Base-by-base conservation (phyloP, 805 yeast genomes). In the Candida incommunis region DNA sequence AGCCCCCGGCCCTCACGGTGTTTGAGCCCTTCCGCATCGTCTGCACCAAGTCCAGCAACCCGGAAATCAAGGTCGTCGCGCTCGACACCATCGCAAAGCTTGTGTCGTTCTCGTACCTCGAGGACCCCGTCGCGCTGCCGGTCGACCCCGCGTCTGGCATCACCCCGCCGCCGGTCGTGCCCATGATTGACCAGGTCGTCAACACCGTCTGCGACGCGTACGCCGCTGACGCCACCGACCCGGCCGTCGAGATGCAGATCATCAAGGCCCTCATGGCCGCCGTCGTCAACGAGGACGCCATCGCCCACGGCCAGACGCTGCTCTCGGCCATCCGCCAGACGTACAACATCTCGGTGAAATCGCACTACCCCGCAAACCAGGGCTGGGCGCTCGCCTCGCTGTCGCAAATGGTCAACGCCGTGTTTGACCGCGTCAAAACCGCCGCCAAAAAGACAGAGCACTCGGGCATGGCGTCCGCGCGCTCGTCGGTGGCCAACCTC, bases 351-450 rank as follows among this genome's bases (percentile, higher is more conserved):
- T 94, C 90, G 57, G 80, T 92, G 37, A 72, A 85, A 46, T 86
- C 96, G 0, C 69, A 82, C 48, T 78, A 82, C 18, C 77, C 90
- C 2, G 69, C 82, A 22, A 90, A 87, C 58, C 98, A 92, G 64
- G 83, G 87, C 1, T 79, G 88, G 48, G 97, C 98, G 0, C 97
- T 94, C 66, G 97, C 95, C 1, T 82, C 92, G 4, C 70, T 92
- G 51, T 84, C 94, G 2, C 99, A 92, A 64, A 82, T 90, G 55
- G 85, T 92, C 21, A 78, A 79, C 45, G 78, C 84, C 5, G 80
- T 88, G 9, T 92, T 86, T 65, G 94, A 83, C 50, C 75, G 92
- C 50, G 75, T 77, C 37, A 72, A 70, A 43, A 27, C 22, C 4
- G 44, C 46, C 21, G 46, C 46, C 26, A 40, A 34, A 43, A 22